Conservation (phyloP, 805 yeast genomes). For the Monosporozyma solicola region DNA sequence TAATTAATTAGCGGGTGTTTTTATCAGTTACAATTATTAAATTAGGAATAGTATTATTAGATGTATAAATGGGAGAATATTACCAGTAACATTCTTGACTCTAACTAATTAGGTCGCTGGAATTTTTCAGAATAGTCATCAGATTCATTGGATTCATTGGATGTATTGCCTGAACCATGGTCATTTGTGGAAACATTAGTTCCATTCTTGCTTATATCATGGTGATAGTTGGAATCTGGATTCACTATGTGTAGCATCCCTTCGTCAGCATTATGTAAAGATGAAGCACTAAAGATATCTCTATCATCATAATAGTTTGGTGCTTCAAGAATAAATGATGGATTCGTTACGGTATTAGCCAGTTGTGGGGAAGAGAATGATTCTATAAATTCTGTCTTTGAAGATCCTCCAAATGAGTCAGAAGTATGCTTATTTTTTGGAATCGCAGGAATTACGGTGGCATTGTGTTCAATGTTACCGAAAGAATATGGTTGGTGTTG, state of each 20-base stretch:
- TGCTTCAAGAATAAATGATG: conserved; percentile 5
- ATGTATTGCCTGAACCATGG: background rate
- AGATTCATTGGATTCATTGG: background rate
- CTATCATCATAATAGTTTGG: conserved; percentile 32
- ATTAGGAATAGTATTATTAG: background rate
- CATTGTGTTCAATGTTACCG: conserved; percentile 25
- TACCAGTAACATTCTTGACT: background rate
- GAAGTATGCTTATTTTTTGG: conserved; percentile 1
- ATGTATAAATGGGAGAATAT: background rate
- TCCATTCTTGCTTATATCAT: background rate
- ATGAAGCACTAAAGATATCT: conserved; percentile 45
- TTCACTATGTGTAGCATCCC: conserved; percentile 43
- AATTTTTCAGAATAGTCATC: background rate
- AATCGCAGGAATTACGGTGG: conserved; percentile 14
- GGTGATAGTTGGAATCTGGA: conserved; percentile 22
- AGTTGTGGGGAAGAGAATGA: background rate
- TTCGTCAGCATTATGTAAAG: conserved; percentile 40
- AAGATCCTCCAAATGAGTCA: background rate
- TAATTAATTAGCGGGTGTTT: background rate
- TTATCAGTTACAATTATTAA: background rate
- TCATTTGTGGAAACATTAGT: background rate
- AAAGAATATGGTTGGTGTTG: conserved; percentile 30
- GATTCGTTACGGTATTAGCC: background rate
- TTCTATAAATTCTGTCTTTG: background rate
- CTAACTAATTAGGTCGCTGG: background rate